These are phyloP conservation scores for Pseudoturritis turrita DNA, from an alignment of 345 rosid species.

Conservation along the genomic window DNA sequence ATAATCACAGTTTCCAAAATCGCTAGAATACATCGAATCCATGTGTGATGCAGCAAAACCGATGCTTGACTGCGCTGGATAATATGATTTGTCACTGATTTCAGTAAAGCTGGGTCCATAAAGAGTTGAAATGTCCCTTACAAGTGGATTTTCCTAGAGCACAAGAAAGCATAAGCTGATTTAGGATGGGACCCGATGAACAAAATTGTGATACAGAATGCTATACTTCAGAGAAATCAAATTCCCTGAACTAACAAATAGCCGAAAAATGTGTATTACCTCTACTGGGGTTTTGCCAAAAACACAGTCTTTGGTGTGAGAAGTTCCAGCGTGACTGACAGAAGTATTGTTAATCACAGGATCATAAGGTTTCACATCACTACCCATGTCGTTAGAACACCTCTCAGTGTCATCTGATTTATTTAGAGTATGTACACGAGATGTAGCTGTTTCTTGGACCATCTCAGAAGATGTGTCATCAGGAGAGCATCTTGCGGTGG, in stretches of 20 bases:
- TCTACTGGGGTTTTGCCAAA: conserved; percentile 34
- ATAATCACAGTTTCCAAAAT: conserved; percentile 57
- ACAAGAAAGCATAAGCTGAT: conserved; percentile 10
- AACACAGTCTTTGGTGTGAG: conserved; percentile 49
- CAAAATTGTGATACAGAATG: not conserved
- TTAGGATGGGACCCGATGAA: not conserved
- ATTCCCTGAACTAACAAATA: too few relatives aligned
- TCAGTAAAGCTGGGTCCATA: conserved; percentile 31
- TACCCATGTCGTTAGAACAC: conserved; percentile 34
- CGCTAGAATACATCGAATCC: conserved; percentile 58
- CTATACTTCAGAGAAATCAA: not conserved
- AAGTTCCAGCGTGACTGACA: conserved; percentile 44
- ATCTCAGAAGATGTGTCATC: conserved; percentile 62
- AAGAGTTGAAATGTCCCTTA: conserved; percentile 20
- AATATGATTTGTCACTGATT: conserved; percentile 41
- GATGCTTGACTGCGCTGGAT: conserved; percentile 39
- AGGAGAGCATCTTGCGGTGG: conserved; percentile 50
- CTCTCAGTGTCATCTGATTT: conserved; percentile 29
- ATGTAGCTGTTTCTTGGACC: conserved; percentile 47
- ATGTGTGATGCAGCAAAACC: conserved; percentile 33
- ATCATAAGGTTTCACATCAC: conserved; percentile 31
- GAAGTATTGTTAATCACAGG: conserved; percentile 35
- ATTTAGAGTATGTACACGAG: conserved; percentile 22
- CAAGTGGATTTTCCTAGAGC: conserved; percentile 36
- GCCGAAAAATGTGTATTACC: conserved; percentile 32